A percentile compares a stretch with the other conserved stretches of the same genome.
Conservation (phyloP, 2,329 filamentous ascomycete genomes). For the Hypoxylon sp. region DNA sequence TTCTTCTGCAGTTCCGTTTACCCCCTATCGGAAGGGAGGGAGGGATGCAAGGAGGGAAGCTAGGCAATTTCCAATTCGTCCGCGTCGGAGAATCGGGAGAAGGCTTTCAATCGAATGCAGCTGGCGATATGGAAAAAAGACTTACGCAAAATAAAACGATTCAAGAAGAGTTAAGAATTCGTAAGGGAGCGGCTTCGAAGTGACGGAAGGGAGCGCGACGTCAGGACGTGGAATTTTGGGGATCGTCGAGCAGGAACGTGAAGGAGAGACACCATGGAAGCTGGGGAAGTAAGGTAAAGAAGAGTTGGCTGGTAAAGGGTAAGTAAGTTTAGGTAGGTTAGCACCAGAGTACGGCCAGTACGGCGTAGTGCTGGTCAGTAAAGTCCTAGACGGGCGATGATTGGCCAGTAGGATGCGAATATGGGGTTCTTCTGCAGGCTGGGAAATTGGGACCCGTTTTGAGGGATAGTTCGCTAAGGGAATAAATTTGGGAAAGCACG, state of each 20-base stretch:
- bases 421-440: conserved; percentile 42
- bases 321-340: conserved; percentile 32
- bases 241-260: conserved; percentile 32
- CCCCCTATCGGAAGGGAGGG: conserved; percentile 37
- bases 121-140: conserved; percentile 17
- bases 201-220: conserved; percentile 36
- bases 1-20: conserved; percentile 17
- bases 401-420: conserved; percentile 34
- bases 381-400: conserved; percentile 28
- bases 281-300: conserved; percentile 33
- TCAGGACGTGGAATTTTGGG: conserved; percentile 21
- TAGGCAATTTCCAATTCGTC: conserved; percentile 34
- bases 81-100: conserved; percentile 20
- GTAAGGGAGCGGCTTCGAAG: conserved; percentile 26
- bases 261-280: conserved; percentile 37
- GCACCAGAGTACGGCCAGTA: conserved; percentile 20
- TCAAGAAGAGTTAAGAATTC: conserved; percentile 23
- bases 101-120: conserved; percentile 23
- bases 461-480: conserved; percentile 30
- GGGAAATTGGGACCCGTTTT: conserved; percentile 44
- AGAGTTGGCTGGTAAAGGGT: conserved; percentile 35
- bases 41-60: conserved; percentile 33
- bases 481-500: conserved; percentile 25
- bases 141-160: conserved; percentile 40
- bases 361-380: conserved; percentile 29